Evolutionary conservation across 345 rosid genomes (phyloP).

Genomic region (thale cress (Arabidopsis thaliana)): TAIR10.1 NC_003075.7:8675501-8676000

Average conservation of each 20-base stretch:
- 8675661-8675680: background rate
- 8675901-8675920: constrained; percentile 66
- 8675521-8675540: constrained; percentile 55
- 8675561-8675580: constrained; percentile 61
- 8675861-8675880: constrained; percentile 46
- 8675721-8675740: constrained; percentile 19
- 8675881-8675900: constrained; percentile 72
- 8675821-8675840: background rate
- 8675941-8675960: constrained; percentile 66
- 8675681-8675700: constrained; percentile 28
- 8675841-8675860: background rate
- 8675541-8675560: constrained; percentile 55
- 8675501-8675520: constrained; percentile 63
- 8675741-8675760: constrained; percentile 10
- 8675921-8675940: constrained; percentile 65
- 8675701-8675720: constrained; percentile 26
- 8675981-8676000: background rate
- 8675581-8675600: constrained; percentile 58
- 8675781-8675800: constrained; percentile 23
- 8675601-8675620: constrained; percentile 58
- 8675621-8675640: constrained; percentile 17
- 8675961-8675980: background rate
- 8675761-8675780: constrained; percentile 6
- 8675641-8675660: background rate
- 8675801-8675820: background rate